These are phyloP conservation scores for Cryptomeria japonica DNA, from an alignment of 75 land plant genomes.

Conservation along the genomic window DNA sequence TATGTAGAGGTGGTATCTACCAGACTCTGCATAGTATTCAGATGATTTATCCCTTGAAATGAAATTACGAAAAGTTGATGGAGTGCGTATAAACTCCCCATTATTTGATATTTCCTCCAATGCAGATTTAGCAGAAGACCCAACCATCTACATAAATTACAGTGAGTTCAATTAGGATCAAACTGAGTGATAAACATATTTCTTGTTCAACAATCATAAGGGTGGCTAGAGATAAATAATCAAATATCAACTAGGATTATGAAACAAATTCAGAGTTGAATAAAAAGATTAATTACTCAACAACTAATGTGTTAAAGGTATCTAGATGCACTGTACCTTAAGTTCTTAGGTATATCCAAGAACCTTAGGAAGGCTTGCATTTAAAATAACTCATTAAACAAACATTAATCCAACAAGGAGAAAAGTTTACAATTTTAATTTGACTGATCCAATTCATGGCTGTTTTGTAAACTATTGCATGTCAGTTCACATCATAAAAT, in stretches of 20 bases:
- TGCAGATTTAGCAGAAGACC: constrained; percentile 42
- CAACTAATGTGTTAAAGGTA: background rate
- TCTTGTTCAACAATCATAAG: background rate
- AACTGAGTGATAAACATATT: background rate
- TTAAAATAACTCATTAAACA: background rate
- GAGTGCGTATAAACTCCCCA: constrained; percentile 70
- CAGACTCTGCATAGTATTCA: constrained; percentile 62
- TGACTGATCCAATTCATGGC: background rate
- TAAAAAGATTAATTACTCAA: background rate
- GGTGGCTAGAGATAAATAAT: background rate
- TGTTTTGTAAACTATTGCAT: background rate
- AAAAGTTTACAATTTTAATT: background rate
- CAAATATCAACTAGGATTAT: background rate
- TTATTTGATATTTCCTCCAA: constrained; percentile 57
- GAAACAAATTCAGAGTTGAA: background rate
- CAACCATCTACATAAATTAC: background rate
- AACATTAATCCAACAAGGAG: background rate
- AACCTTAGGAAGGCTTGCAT: background rate
- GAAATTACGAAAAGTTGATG: constrained; percentile 69
- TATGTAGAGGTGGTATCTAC: constrained; percentile 84
- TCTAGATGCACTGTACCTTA: background rate
- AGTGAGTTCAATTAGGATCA: background rate
- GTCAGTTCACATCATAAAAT: background rate
- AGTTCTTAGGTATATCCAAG: background rate
- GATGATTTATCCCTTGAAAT: constrained; percentile 52